Evolutionary conservation across 139 green algal species (phyloP).

Genomic region (Tetraselmis striata): DNA sequence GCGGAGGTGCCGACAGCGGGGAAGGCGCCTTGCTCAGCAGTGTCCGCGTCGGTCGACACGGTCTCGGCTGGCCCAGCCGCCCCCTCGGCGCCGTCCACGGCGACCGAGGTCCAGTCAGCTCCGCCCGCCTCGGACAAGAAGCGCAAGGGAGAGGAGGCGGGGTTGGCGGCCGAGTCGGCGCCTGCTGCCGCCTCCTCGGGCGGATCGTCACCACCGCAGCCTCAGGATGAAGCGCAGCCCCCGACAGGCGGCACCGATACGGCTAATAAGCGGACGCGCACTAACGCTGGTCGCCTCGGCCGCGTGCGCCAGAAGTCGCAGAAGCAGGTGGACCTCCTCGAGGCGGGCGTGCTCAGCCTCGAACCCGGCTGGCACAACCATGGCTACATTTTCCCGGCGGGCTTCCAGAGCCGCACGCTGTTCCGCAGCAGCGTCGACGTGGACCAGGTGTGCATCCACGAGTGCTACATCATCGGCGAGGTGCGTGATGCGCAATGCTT

Average conservation of each 20-base stretch:
- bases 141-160: neutral
- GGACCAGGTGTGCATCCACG: slow-evolving; percentile 65
- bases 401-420: slow-evolving; percentile 65
- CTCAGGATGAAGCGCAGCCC: neutral
- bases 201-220: no score
- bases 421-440: slow-evolving; percentile 59
- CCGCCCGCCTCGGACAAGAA: neutral
- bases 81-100: no score
- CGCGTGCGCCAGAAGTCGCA: slow-evolving; percentile 73
- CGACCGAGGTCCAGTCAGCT: neutral
- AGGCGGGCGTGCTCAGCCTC: slow-evolving; percentile 40
- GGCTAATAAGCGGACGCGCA: neutral
- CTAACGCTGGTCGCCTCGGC: slow-evolving; percentile 31
- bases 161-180: no score
- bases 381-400: slow-evolving; percentile 90
- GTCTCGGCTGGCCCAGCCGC: no score
- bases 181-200: no score
- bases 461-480: slow-evolving; percentile 69
- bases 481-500: neutral
- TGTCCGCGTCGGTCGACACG: neutral
- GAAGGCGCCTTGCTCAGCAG: neutral
- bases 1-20: no score
- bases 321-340: slow-evolving; percentile 57
- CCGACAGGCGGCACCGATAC: neutral
- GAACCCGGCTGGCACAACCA: slow-evolving; percentile 71